Evolutionary conservation across 805 yeast genomes (phyloP).

Genomic region (Pichia membranifaciens): DNA sequence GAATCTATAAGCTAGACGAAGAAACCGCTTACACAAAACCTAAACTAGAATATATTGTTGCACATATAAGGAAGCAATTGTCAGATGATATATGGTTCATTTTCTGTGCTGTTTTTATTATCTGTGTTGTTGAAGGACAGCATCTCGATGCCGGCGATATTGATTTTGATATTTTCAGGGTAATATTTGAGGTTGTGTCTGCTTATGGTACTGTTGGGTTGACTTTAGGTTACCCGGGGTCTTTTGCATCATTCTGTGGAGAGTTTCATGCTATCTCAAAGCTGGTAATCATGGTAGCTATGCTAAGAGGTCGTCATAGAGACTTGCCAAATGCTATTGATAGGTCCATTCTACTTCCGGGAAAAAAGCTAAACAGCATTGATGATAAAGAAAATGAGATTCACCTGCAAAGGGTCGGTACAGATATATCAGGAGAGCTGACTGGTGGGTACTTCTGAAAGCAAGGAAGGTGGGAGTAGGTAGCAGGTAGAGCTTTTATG

Average conservation of each 20-base stretch:
- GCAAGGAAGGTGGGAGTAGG: too few species aligned
- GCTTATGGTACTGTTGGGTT: conserved; percentile 97
- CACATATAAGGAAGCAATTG: conserved; percentile 85
- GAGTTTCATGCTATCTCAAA: conserved; percentile 71
- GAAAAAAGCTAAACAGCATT: conserved; percentile 54
- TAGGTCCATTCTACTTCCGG: conserved; percentile 85
- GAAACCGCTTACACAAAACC: conserved; percentile 31
- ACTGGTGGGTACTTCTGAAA: too few species aligned
- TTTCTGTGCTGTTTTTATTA: conserved; percentile 75
- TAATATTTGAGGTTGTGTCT: conserved; percentile 83
- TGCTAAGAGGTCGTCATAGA: conserved; percentile 94
- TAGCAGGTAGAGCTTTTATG: too few species aligned
- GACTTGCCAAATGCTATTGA: conserved; percentile 91
- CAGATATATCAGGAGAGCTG: too few species aligned
- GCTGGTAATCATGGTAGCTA: conserved; percentile 77
- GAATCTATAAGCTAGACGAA: conserved; percentile 45
- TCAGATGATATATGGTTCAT: conserved; percentile 95
- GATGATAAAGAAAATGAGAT: conserved; percentile 44
- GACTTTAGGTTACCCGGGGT: conserved; percentile 73
- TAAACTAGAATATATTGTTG: conserved; percentile 64
- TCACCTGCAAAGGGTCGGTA: not conserved
- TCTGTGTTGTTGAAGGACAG: conserved; percentile 82
- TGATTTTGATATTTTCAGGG: conserved; percentile 59
- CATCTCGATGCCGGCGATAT: conserved; percentile 41
- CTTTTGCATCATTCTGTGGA: conserved; percentile 64